These are phyloP conservation scores for Tephrocybe sp. DNA, from an alignment of 768 basidiomycete species.

Conservation along the genomic window DNA sequence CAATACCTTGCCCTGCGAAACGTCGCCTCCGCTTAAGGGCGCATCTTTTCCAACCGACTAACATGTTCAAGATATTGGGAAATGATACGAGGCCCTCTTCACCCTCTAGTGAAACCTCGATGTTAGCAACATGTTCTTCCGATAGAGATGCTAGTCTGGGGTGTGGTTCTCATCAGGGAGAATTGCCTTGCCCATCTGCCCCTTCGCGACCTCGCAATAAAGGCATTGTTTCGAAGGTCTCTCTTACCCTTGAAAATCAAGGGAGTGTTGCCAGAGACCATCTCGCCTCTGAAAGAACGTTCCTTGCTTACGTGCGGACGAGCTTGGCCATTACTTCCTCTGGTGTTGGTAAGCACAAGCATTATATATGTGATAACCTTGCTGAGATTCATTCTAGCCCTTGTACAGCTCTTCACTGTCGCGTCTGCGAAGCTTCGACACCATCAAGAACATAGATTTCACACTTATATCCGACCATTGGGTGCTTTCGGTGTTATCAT, in stretches of 20 bases:
- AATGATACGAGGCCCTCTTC: neutral
- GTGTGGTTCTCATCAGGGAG: constrained; percentile 1
- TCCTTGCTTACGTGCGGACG: constrained; percentile 55
- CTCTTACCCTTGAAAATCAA: constrained; percentile 40
- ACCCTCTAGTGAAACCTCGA: constrained; percentile 1
- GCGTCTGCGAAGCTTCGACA: constrained; percentile 17
- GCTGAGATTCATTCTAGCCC: constrained; percentile 9
- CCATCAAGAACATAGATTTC: constrained; percentile 16
- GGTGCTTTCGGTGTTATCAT: constrained; percentile 21
- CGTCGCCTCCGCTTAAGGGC: constrained; percentile 9
- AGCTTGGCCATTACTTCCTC: constrained; percentile 49
- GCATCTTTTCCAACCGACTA: neutral
- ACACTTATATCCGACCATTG: constrained; percentile 21
- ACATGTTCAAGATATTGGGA: neutral
- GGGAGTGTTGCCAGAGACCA: constrained; percentile 57
- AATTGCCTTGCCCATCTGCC: neutral
- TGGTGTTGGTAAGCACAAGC: constrained; percentile 36
- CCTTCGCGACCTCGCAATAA: neutral
- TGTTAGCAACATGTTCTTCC: neutral
- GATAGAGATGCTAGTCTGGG: neutral
- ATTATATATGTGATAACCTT: neutral
- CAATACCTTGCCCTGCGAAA: constrained; percentile 3
- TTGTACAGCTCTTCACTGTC: constrained; percentile 23
- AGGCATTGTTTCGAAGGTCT: constrained; percentile 7
- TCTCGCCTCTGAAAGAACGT: constrained; percentile 52